phyloP scores from a whole-genome alignment of 2,329 filamentous ascomycete genomes.

The Claviceps arundinis region DNA sequence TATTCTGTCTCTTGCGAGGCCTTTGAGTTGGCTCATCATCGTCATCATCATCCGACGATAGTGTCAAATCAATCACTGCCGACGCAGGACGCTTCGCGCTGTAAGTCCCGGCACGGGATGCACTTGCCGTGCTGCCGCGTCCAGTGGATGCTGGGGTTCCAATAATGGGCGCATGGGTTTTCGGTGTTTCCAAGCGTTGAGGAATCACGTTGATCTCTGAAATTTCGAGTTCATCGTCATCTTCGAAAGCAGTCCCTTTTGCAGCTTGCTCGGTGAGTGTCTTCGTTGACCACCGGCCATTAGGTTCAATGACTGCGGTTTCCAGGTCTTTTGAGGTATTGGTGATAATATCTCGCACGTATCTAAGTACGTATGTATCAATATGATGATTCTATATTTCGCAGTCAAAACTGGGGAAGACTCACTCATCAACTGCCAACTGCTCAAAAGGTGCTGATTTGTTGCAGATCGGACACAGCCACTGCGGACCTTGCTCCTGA shows the following conservation, averaged over 20 bases:
- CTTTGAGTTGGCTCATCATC: slow-evolving; percentile 35
- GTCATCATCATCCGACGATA: slow-evolving; percentile 43
- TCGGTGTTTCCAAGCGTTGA: slow-evolving; percentile 24
- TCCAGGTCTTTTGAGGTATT: slow-evolving; percentile 59
- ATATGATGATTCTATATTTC: not conserved
- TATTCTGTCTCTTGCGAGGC: slow-evolving; percentile 33
- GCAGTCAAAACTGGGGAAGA: slow-evolving; percentile 5
- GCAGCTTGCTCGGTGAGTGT: slow-evolving; percentile 14
- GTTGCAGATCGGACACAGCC: slow-evolving; percentile 91
- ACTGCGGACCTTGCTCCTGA: slow-evolving; percentile 91
- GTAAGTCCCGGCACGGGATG: slow-evolving; percentile 21
- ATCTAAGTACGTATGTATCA: slow-evolving; percentile 33
- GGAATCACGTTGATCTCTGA: slow-evolving; percentile 27
- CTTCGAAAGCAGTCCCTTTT: slow-evolving; percentile 17
- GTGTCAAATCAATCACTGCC: slow-evolving; percentile 46
- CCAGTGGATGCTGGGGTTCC: slow-evolving; percentile 25
- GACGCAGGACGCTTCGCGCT: slow-evolving; percentile 35
- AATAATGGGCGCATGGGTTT: slow-evolving; percentile 20
- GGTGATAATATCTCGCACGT: slow-evolving; percentile 75
- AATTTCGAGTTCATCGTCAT: slow-evolving; percentile 39
- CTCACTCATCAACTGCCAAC: slow-evolving; percentile 76
- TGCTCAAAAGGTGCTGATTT: slow-evolving; percentile 69
- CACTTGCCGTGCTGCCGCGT: slow-evolving; percentile 21
- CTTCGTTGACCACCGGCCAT: slow-evolving; percentile 57
- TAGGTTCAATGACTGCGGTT: slow-evolving; percentile 80